These are phyloP conservation scores for Ceratobasidium sp. DNA, from an alignment of 1,284 basidiomycete species.

Conservation along the genomic window DNA sequence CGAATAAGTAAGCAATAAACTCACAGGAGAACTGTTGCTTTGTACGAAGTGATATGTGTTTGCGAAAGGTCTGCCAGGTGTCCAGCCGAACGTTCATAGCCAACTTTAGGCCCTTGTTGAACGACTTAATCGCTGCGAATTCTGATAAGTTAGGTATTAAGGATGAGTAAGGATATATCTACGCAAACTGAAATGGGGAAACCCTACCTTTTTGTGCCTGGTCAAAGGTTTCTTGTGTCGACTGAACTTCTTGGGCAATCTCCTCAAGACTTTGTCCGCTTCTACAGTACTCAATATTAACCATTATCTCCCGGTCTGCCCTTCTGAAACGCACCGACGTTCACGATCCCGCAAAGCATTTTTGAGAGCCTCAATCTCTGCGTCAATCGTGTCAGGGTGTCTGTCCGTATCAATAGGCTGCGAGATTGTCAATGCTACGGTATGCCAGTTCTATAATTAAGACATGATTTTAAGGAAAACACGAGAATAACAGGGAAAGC, in stretches of 20 bases:
- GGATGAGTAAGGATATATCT: not conserved
- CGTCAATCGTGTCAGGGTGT: slow-evolving; percentile 67
- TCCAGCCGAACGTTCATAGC: slow-evolving; percentile 62
- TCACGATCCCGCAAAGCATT: slow-evolving; percentile 79
- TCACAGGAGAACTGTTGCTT: slow-evolving; percentile 60
- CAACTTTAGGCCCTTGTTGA: slow-evolving; percentile 25
- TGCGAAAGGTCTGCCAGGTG: slow-evolving; percentile 86
- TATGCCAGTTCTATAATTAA: slow-evolving; percentile 71
- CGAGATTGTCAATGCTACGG: slow-evolving; percentile 62
- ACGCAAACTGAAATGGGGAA: not conserved
- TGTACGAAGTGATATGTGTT: slow-evolving; percentile 81
- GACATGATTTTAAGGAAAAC: too few species aligned
- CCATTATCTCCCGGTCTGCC: not conserved
- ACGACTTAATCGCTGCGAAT: slow-evolving; percentile 15
- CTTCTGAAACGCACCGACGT: slow-evolving; percentile 66
- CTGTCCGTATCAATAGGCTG: slow-evolving; percentile 39
- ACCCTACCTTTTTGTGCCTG: slow-evolving; percentile 65
- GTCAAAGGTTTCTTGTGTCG: slow-evolving; percentile 69
- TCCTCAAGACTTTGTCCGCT: slow-evolving; percentile 85
- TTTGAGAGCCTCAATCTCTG: slow-evolving; percentile 75
- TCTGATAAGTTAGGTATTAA: slow-evolving; percentile 1
- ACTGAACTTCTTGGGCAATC: slow-evolving; percentile 77
- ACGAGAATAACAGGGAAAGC: not conserved
- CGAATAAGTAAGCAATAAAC: not conserved
- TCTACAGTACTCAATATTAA: slow-evolving; percentile 58